Evolutionary conservation across 768 basidiomycete genomes (phyloP), one percentile per base, ranked within the genome.

Genomic region (Tubosaeta sp.): DNA sequence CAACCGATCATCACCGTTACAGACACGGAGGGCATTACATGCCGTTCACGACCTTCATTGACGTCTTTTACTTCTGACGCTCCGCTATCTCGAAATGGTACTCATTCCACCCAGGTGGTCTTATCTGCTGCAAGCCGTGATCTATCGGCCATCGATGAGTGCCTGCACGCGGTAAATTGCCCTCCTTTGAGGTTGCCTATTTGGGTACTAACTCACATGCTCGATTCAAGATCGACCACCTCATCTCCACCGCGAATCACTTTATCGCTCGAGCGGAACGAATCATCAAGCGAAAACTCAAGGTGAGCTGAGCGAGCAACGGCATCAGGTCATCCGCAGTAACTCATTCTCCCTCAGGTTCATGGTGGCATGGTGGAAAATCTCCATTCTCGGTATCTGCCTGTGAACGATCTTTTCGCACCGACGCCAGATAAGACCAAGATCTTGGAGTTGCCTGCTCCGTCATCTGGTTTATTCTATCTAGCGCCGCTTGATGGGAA

Each of bases 231-330:
- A 80, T 81, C 14, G 79, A 84, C 44, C 73, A 83, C 54, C 77
- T 81, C 60, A 74, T 84, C 50, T 67, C 75, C 27, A 68, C 76
- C 26, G 77, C 82, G 17, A 74, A 76, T 54, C 79, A 80, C 48
- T 80, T 77, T n/a, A 75, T 85, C 27, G 71, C 74, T 31, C 76
- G 83, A 48, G 76, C 79, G 5, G 84, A 84, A 52, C 73, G 80
- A 27, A 74, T 85, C 11, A 73, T 82, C 22, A 77, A 74, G 51
- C 72, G 78, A 51, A 80, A 79, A 14, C 62, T 86, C 50, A 77
- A 79, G 71, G 85, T 82, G 56, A 51, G 75, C 60, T 5, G 32
- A 47, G 22, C 33, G 34, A 27, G 9, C 46, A 31, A 32, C 14
- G 22, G 26, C 12, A 39, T 33, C 14, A 22, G 13, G 31, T 19